Evolutionary conservation across 192 early-diverging fungal species (phyloP), one percentile per base, ranked within the genome.

Genomic region (Coemansia sp.): DNA sequence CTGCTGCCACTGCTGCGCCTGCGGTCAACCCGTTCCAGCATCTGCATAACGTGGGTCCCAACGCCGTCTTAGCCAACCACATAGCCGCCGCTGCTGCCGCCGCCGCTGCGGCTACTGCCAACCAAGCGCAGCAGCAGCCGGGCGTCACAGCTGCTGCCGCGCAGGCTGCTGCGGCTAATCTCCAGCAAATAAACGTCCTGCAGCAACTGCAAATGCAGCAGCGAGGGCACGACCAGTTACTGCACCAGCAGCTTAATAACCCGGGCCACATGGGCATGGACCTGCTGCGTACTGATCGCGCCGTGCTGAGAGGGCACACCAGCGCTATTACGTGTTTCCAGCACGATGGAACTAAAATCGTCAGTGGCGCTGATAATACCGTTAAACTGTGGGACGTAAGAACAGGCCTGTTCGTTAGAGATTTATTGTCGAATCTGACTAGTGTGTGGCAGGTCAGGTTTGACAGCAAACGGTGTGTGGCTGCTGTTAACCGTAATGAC

Each of bases 261-360:
- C 32, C 67, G 1, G 47, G 66, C 30, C 2, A 30, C 61, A 4
- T 30, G 9, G 19, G 21, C 23, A 49, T 47, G n/a, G 73, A 80
- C 23, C 40, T 82, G 28, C 43, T 82, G 8, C 85, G 82, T 87
- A 47, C 87, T 89, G 63, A 90, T 85, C 42, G 95, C 3, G 50
- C 50, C 23, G 66, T 82, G 86, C n/a, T 96, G 94, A 72, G 72
- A 73, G 35, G 92, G 87, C 33, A 86, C 42, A 64, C 74, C 3
- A 77, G 68, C 4, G 96, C 98, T 9, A 99, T 99, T 52, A 99
- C 98, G 3, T 98, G 97, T 68, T 97, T 99, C 83, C 97, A 99
- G 74, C 94, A 97, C 74, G 98, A 99, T 73, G 88, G 87, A 11
- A 84, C 88, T 35, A 97, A 97, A 53, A 91, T 98, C 19, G 94